Percentiles rank a stretch among this genome's conserved stretches.
phyloP scores from a whole-genome alignment of 164 flowering plant genomes.

The Tinospora cordifolia region DNA sequence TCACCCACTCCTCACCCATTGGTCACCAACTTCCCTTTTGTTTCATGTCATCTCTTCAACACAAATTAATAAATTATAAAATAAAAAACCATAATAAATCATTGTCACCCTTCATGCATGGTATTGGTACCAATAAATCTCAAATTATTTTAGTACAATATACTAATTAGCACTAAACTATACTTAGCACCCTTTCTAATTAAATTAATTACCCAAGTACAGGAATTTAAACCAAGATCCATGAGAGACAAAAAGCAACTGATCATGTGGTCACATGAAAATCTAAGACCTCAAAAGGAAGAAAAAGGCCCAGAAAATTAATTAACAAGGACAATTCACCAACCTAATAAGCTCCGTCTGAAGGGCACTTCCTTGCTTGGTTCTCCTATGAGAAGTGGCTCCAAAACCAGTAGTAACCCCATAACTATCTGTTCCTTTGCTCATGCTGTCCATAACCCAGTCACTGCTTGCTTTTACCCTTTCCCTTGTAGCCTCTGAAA shows the following conservation, averaged over 20 bases:
- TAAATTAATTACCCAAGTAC: too few relatives aligned
- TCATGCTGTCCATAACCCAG: constrained; percentile 62
- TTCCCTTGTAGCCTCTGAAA: constrained; percentile 38
- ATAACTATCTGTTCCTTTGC: constrained; percentile 52
- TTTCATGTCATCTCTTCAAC: too few relatives aligned
- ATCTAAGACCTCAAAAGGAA: too few relatives aligned
- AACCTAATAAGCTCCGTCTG: constrained; percentile 64
- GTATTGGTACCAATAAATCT: background rate
- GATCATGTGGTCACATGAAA: too few relatives aligned
- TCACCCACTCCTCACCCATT: too few relatives aligned
- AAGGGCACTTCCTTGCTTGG: constrained; percentile 52
- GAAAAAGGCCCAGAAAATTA: background rate
- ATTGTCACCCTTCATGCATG: too few relatives aligned
- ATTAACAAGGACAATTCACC: constrained; percentile 11
- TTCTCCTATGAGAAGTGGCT: constrained; percentile 57
- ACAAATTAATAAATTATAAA: too few relatives aligned
- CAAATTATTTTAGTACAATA: background rate
- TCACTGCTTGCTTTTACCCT: constrained; percentile 55
- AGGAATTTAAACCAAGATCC: too few relatives aligned
- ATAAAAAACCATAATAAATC: too few relatives aligned
- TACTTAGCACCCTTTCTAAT: background rate
- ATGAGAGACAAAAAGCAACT: too few relatives aligned
- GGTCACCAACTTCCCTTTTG: too few relatives aligned
- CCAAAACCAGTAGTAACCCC: constrained; percentile 68
- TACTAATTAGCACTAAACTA: too few relatives aligned